These are phyloP conservation scores for Pleurostoma richardsiae DNA, from an alignment of 2,329 filamentous ascomycete species.

Conservation along the genomic window DNA sequence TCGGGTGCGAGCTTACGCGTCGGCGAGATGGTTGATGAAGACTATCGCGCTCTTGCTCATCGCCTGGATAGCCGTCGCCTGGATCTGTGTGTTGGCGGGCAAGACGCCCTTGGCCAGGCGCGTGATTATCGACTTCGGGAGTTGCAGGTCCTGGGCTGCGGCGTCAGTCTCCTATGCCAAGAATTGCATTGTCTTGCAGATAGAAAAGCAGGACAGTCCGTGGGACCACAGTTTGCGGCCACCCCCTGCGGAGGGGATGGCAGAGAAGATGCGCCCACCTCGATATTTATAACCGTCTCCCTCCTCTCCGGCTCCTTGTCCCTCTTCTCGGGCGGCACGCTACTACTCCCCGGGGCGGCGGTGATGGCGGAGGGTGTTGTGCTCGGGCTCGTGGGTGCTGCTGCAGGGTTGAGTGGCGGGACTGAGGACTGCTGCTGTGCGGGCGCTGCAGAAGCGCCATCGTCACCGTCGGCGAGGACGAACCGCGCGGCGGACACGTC, in stretches of 20 bases:
- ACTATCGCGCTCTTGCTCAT: constrained; percentile 79
- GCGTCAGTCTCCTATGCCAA: not conserved
- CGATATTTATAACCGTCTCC: constrained; percentile 48
- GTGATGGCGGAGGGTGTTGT: constrained; percentile 12
- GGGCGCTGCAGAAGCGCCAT: constrained; percentile 4
- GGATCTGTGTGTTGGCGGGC: constrained; percentile 76
- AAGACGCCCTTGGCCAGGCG: constrained; percentile 75
- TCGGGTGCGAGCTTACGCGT: constrained; percentile 52
- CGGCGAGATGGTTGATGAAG: constrained; percentile 75
- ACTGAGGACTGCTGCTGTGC: constrained; percentile 8
- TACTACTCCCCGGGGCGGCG: constrained; percentile 13
- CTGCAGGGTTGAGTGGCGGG: constrained; percentile 10
- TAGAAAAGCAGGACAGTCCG: not conserved
- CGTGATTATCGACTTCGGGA: constrained; percentile 78
- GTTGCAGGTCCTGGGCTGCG: constrained; percentile 57
- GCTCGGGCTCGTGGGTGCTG: constrained; percentile 8
- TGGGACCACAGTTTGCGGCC: not conserved
- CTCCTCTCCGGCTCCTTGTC: constrained; percentile 32
- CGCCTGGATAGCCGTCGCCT: constrained; percentile 74
- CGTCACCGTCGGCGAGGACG: constrained; percentile 36
- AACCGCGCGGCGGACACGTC: constrained; percentile 41
- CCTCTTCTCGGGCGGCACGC: constrained; percentile 15
- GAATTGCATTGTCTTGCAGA: not conserved
- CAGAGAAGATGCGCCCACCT: constrained; percentile 31
- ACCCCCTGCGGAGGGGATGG: no score